Conservation (phyloP, 2,329 filamentous ascomycete species). For the Paraconiothyrium sp. region DNA sequence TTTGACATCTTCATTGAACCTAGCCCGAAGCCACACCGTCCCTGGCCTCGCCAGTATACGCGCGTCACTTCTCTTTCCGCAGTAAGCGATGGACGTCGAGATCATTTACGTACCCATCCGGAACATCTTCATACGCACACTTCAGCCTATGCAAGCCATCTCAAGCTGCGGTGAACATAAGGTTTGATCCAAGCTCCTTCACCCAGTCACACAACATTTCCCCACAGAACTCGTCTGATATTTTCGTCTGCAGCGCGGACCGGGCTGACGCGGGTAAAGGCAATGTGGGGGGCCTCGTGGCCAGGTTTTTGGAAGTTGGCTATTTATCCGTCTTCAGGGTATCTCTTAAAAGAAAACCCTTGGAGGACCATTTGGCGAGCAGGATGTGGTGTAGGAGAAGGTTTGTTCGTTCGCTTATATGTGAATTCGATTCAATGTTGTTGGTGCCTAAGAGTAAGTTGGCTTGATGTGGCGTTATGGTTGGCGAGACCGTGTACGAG, state of each 20-base stretch:
- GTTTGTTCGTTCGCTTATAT: background rate
- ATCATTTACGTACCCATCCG: background rate
- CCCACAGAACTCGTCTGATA: background rate
- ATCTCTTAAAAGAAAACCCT: no score
- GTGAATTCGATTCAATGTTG: no score
- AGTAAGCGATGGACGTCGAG: no score
- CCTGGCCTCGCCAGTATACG: no score
- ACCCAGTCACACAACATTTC: conserved; percentile 9
- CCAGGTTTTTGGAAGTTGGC: conserved; percentile 2
- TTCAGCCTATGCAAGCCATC: background rate
- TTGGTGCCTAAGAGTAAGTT: background rate
- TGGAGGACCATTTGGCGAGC: background rate
- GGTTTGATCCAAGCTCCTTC: conserved; percentile 4
- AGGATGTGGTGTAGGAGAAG: background rate
- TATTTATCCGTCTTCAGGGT: conserved; percentile 5
- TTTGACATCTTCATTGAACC: no score
- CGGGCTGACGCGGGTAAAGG: conserved; percentile 8
- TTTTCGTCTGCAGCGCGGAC: background rate
- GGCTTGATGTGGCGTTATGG: background rate
- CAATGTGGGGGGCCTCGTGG: background rate
- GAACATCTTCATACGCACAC: background rate
- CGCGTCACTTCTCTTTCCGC: no score
- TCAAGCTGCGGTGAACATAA: conserved; percentile 6
- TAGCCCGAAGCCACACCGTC: no score
- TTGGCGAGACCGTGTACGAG: background rate